Percentiles rank a stretch among this genome's conserved stretches.
Evolutionary conservation across 108 stramenopile species (phyloP).

Genomic region (Cylindrotheca fusiformis): DNA sequence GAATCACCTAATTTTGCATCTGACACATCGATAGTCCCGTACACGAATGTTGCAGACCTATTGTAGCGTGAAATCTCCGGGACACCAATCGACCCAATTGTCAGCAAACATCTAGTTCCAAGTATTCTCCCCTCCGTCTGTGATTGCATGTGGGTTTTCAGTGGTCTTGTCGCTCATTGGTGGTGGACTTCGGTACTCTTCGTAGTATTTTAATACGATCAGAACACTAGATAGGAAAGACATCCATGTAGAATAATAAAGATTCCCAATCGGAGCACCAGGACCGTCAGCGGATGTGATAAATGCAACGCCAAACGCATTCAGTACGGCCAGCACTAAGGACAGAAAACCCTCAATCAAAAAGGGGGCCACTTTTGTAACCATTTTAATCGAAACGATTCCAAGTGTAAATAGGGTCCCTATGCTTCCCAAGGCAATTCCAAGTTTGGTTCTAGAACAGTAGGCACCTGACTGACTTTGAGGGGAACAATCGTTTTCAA

Average conservation of each 20-base stretch:
- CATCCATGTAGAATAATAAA: slow-evolving; percentile 82
- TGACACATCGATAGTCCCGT: no score
- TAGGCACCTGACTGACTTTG: slow-evolving; percentile 20
- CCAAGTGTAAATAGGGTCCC: slow-evolving; percentile 40
- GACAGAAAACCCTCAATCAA: slow-evolving; percentile 55
- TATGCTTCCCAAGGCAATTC: slow-evolving; percentile 62
- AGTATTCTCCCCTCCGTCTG: no score
- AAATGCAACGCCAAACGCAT: slow-evolving; percentile 47
- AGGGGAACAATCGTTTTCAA: slow-evolving; percentile 58
- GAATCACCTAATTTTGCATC: no score
- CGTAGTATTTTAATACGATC: slow-evolving; percentile 29
- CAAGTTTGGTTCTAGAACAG: slow-evolving; percentile 70
- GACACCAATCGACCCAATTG: no score
- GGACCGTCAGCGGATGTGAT: slow-evolving; percentile 66
- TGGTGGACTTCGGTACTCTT: slow-evolving; percentile 29
- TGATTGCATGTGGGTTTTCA: no score
- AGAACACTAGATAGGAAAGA: slow-evolving; percentile 24
- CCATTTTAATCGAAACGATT: slow-evolving; percentile 68
- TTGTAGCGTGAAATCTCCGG: no score
- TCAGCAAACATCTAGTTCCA: no score
- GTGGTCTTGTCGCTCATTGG: no score
- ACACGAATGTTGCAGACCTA: no score
- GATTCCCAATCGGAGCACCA: slow-evolving; percentile 68
- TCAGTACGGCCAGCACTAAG: slow-evolving; percentile 46
- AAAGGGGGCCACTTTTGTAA: slow-evolving; percentile 52